Conservation (phyloP, 2,329 filamentous ascomycete species). For the Penicillium paneum region DNA sequence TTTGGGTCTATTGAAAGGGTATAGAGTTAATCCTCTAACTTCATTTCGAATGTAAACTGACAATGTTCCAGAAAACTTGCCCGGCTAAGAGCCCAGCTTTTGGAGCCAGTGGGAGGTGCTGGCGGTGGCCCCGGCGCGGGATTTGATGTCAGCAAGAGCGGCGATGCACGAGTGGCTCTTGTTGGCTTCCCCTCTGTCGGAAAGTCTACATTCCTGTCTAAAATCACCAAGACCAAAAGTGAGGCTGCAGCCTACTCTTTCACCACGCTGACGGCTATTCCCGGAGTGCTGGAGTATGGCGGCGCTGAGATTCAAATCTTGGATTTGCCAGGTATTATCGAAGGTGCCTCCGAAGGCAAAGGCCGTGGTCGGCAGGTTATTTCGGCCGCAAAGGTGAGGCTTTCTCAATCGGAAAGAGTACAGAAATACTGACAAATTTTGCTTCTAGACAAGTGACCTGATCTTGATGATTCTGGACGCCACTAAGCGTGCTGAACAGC, state of each 20-base stretch:
- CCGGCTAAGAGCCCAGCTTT: conserved; percentile 84
- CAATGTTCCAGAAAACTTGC: conserved; percentile 76
- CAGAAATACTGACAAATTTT: not conserved
- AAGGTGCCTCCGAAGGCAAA: conserved; percentile 93
- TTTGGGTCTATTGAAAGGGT: conserved; percentile 96
- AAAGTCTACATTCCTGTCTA: conserved; percentile 98
- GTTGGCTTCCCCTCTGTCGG: conserved; percentile 99
- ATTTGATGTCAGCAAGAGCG: conserved; percentile 90
- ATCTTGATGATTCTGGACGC: conserved; percentile 97
- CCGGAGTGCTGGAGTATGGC: conserved; percentile 94
- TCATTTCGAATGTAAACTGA: conserved; percentile 19
- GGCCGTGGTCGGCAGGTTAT: conserved; percentile 95
- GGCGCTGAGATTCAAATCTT: conserved; percentile 97
- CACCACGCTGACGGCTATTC: conserved; percentile 95
- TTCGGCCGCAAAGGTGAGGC: conserved; percentile 74
- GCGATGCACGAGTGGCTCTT: conserved; percentile 92
- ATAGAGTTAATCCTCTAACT: not conserved
- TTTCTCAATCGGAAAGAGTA: not conserved
- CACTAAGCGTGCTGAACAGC: conserved; percentile 92
- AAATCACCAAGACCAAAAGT: conserved; percentile 96
- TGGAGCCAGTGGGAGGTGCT: conserved; percentile 80
- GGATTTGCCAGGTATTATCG: conserved; percentile 96
- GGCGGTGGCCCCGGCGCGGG: conserved; percentile 76
- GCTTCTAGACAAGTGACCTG: conserved; percentile 74
- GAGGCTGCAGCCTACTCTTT: conserved; percentile 96